Conservation (phyloP, 805 yeast genomes). For the Yarrowia sp. region DNA sequence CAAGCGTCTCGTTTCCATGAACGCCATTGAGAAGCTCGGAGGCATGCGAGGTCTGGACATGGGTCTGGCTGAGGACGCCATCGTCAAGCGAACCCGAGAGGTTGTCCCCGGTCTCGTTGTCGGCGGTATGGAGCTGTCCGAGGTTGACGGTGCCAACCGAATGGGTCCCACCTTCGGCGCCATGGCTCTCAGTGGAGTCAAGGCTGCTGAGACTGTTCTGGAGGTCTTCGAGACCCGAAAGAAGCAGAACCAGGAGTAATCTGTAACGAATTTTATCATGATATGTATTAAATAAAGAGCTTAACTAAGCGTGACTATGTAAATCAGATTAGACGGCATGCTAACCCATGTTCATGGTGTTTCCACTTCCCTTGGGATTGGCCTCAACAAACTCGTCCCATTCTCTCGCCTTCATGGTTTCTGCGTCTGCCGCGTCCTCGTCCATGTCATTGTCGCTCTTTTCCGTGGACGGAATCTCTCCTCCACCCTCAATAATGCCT, state of each 20-base stretch:
- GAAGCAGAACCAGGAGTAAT: constrained; percentile 44
- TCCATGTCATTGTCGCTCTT: constrained; percentile 59
- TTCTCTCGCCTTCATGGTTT: constrained; percentile 76
- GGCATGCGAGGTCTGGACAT: constrained; percentile 83
- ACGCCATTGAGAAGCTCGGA: constrained; percentile 57
- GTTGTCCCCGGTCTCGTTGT: constrained; percentile 67
- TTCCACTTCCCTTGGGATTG: constrained; percentile 88
- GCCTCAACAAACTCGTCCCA: constrained; percentile 96
- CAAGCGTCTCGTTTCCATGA: constrained; percentile 66
- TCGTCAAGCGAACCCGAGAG: constrained; percentile 72
- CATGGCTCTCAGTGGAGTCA: constrained; percentile 78
- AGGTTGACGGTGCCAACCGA: constrained; percentile 77
- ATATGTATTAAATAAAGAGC: background rate
- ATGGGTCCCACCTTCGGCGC: constrained; percentile 89
- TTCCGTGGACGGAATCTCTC: constrained; percentile 52
- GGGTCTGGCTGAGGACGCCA: constrained; percentile 78
- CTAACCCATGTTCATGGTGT: constrained; percentile 71
- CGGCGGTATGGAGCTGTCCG: constrained; percentile 82
- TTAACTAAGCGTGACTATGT: too few species aligned
- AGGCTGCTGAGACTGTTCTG: constrained; percentile 65
- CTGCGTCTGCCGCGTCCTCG: constrained; percentile 64
- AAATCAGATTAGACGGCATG: too few species aligned
- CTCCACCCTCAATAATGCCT: constrained; percentile 61
- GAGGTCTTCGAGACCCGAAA: constrained; percentile 44
- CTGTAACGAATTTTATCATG: constrained; percentile 4